Conservation (phyloP, 306 rosid genomes). For the Lagenaria siceraria region DNA sequence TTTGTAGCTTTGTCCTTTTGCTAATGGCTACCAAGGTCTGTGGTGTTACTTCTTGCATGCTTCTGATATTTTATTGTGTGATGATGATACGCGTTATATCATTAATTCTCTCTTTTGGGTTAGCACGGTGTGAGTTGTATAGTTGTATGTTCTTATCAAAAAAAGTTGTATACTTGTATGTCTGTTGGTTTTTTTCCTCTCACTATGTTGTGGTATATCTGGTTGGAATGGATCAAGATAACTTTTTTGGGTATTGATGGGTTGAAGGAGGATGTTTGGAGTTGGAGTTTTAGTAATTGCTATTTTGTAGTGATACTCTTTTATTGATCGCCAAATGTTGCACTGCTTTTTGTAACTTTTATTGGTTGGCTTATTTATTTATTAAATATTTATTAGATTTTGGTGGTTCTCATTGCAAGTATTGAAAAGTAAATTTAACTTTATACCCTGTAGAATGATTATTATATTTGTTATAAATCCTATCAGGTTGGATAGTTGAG, state of each 20-base stretch:
- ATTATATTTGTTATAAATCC: background rate
- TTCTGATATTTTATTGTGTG: background rate
- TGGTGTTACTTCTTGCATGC: background rate
- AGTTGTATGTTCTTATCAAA: too few relatives aligned
- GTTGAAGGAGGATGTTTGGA: background rate
- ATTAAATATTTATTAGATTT: background rate
- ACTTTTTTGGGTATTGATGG: background rate
- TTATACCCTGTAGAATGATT: background rate
- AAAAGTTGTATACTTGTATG: background rate
- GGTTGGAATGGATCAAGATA: background rate
- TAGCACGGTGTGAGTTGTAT: background rate
- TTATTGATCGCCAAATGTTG: background rate
- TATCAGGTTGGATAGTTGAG: background rate
- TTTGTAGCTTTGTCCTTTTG: background rate
- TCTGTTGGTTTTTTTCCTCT: background rate
- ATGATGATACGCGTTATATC: background rate
- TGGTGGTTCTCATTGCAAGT: background rate
- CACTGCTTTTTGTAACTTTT: background rate
- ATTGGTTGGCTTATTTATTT: background rate
- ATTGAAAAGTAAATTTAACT: background rate
- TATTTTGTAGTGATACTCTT: background rate
- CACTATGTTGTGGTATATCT: background rate
- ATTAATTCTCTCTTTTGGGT: background rate
- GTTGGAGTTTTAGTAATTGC: background rate
- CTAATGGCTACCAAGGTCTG: background rate